Conservation (phyloP, 2,329 filamentous ascomycete species). For the Thermomyces lanuginosus region DNA sequence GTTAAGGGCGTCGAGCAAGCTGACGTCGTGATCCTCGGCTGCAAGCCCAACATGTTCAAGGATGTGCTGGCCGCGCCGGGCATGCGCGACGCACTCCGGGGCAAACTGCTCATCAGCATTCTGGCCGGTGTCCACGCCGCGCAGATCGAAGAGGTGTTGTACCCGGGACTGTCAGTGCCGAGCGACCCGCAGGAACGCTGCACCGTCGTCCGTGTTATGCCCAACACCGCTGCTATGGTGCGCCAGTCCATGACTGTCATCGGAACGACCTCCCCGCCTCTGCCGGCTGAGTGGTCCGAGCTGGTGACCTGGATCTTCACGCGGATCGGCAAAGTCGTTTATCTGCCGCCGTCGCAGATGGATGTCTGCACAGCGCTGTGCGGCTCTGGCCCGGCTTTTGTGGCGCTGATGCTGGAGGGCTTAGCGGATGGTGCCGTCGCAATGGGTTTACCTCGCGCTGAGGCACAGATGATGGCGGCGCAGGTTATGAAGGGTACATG, state of each 20-base stretch:
- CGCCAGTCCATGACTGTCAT: constrained; percentile 73
- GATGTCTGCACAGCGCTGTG: constrained; percentile 43
- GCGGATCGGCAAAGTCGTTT: constrained; percentile 31
- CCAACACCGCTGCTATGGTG: constrained; percentile 66
- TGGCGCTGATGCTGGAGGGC: constrained; percentile 42
- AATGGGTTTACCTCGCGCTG: constrained; percentile 43
- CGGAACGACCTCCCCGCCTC: constrained; percentile 36
- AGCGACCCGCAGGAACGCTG: constrained; percentile 17
- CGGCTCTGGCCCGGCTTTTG: constrained; percentile 46
- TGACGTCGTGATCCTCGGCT: constrained; percentile 60
- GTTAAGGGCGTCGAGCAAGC: constrained; percentile 48
- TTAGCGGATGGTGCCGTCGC: constrained; percentile 46
- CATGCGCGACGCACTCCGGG: constrained; percentile 55
- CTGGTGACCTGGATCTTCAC: constrained; percentile 43
- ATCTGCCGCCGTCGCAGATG: constrained; percentile 38
- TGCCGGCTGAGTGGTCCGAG: constrained; percentile 24
- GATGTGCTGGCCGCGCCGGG: constrained; percentile 51
- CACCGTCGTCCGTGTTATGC: constrained; percentile 61
- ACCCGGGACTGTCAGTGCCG: constrained; percentile 33
- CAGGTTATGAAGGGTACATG: constrained; percentile 46
- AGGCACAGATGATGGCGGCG: constrained; percentile 45
- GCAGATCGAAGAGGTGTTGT: constrained; percentile 50
- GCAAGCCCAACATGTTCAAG: constrained; percentile 61
- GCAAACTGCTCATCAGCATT: constrained; percentile 70
- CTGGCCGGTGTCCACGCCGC: constrained; percentile 57